Conservation (phyloP, 1,284 basidiomycete genomes). For the Malassezia globosa region DNA sequence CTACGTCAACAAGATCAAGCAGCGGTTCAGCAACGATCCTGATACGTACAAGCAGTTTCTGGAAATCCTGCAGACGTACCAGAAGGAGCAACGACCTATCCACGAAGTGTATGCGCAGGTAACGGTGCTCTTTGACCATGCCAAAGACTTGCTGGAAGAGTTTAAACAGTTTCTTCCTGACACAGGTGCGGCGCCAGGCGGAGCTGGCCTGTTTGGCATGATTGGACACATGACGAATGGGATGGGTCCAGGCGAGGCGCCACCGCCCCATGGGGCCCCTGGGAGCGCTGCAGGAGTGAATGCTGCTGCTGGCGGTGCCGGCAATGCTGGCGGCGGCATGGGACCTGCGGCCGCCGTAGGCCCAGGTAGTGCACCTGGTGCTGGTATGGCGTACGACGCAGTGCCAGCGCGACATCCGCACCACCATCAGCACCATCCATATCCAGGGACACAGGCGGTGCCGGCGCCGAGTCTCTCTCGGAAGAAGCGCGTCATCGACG, state of each 20-base stretch:
- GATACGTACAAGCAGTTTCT: constrained; percentile 97
- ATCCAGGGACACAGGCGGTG: constrained; percentile 45
- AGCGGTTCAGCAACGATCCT: constrained; percentile 75
- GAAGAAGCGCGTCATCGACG: constrained; percentile 29
- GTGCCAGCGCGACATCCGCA: constrained; percentile 13
- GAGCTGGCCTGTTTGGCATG: constrained; percentile 48
- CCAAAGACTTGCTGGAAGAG: constrained; percentile 81
- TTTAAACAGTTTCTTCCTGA: constrained; percentile 95
- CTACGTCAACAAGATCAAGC: constrained; percentile 98
- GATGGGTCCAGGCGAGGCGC: constrained; percentile 20
- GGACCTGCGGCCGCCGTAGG: background rate
- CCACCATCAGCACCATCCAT: too few species aligned
- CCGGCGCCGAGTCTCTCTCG: constrained; percentile 20
- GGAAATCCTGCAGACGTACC: constrained; percentile 93
- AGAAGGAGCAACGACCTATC: constrained; percentile 79
- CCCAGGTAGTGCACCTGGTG: background rate
- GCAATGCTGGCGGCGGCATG: background rate
- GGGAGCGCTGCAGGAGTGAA: too few species aligned
- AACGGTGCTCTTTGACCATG: constrained; percentile 78
- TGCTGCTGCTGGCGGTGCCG: background rate
- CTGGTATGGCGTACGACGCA: background rate
- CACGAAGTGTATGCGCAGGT: constrained; percentile 90
- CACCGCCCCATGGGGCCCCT: too few species aligned
- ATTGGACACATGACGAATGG: constrained; percentile 46
- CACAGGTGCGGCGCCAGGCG: constrained; percentile 22